Conservation (phyloP, 225 moss, liverwort and hornwort genomes). For the Physcomitrium patens region DNA sequence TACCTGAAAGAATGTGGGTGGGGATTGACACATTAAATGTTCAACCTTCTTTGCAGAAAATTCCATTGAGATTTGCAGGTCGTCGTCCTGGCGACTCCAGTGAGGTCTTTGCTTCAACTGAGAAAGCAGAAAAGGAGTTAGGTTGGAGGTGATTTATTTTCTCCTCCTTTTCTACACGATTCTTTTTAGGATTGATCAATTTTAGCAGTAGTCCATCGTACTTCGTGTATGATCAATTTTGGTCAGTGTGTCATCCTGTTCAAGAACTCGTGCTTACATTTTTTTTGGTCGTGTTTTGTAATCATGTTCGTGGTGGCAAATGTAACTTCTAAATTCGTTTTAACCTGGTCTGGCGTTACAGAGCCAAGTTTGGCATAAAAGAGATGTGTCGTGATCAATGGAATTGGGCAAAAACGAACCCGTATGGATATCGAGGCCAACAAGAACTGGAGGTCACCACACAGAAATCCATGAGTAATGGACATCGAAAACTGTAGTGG, state of each 20-base stretch:
- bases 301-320: neutral
- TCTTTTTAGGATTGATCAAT: neutral
- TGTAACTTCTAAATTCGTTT: neutral
- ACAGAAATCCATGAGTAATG: conserved; percentile 10
- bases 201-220: neutral
- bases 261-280: neutral
- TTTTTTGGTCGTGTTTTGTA: neutral
- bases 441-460: neutral
- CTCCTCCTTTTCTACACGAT: neutral
- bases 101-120: conserved; percentile 86
- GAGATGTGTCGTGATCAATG: conserved; percentile 88
- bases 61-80: conserved; percentile 65
- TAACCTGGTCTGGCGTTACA: conserved; percentile 36
- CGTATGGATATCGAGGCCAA: conserved; percentile 56
- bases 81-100: conserved; percentile 85
- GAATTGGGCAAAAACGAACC: conserved; percentile 86
- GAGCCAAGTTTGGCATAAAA: conserved; percentile 63
- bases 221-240: neutral
- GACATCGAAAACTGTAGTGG: conserved; percentile 23
- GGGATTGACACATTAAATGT: conserved; percentile 13
- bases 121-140: conserved; percentile 82
- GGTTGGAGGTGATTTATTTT: conserved; percentile 77
- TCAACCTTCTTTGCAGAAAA: conserved; percentile 54
- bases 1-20: conserved; percentile 1
- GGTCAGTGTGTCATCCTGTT: neutral